Evolutionary conservation across 2,329 filamentous ascomycete genomes (phyloP), one percentile per base, ranked within the genome.

Genomic region (Aspergillus sp.): DNA sequence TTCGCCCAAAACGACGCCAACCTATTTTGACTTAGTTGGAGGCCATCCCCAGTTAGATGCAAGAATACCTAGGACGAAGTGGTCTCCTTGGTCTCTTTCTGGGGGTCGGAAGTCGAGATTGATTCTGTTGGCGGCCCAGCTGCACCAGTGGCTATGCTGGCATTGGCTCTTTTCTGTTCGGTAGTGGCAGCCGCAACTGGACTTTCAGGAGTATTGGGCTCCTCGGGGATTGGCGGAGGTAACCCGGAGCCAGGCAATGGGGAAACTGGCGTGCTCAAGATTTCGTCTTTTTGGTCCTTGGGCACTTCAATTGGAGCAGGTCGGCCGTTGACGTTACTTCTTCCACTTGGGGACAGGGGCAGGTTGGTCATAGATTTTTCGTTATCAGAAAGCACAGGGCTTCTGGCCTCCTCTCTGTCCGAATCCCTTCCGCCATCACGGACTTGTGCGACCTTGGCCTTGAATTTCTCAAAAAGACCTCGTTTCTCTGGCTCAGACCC

Each of bases 401-500:
- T 79, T 56, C 75, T 76, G 11, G 75, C 70, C 19, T 72, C 65
- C 40, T 71, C 73, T 50, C 75, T 75, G 52, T 78, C 78, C 13
- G 70, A 72, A 32, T 77, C 72, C 45, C 74, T 75, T 28, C 77
- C 75, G 35, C 82, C 80, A 28, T 80, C 72, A 38, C 69, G 71
- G 6, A 67, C 70, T 39, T 73, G 66, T 8, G 70, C 73, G 44
- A 85, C 73, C 64, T 83, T 85, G 49, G 77, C 79, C 50, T 82
- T 77, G 51, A 85, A 76, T 71, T 83, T 85, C 6, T 76, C 79
- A 51, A 85, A 77, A 2, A 81, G 73, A 2, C 80, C 77, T 49
- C 77, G 82, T 62, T 77, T 81, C 49, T 81, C 75, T 1, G 68
- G 61, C 39, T 75, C 73, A 2, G 51, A 51, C 12, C 50, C 53